Base-by-base conservation (phyloP, 2,329 filamentous ascomycete genomes). In the Paraphaeosphaeria sporulosa region DNA sequence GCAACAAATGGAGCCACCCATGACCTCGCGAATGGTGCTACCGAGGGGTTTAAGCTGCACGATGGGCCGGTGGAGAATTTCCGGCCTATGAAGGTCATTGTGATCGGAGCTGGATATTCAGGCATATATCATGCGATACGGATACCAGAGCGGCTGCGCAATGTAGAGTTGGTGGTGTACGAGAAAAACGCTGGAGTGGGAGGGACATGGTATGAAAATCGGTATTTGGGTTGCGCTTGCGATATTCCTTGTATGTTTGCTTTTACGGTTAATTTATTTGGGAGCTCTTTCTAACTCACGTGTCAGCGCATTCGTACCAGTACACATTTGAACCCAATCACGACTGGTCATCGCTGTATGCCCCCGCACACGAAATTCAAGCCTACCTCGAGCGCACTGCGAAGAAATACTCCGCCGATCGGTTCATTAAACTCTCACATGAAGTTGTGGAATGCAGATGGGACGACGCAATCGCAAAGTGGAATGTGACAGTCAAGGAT, bases 121-220 rank as follows among this genome's bases (percentile, higher is more conserved):
- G 79, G 79, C 21, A 78, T 82, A 9, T 82, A 81, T 57, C 74
- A 73, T 40, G 79, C 78, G 4, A 82, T 82, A 53, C 71, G 80
- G 5, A 79, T 82, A 61, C 79, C 79, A 0, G 78, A 82, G 60
- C 69, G 70, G 49, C 57, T 78, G 3, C 66, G 68, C 50, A 81
- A 81, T 60, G 76, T 77, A 15, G 76, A 79, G 3, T 63, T 81
- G 15, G 71, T 75, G 15, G 79, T 80, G 7, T 81, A 81, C 49
- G 79, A 81, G 61, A 81, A 81, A 72, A 81, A 81, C 62, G 74
- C 66, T 8, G 78, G 78, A 2, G 70, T 80, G 19, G 78, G 78
- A 15, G 73, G 75, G 3, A 74, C 73, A 1, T 78, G 79, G 78
- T 80, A 71, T 32, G 78, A 79, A 63, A 80, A 73, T 32, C 69